These are phyloP conservation scores for Rhodamnia argentea DNA, from an alignment of 345 rosid genomes.

Conservation along the genomic window DNA sequence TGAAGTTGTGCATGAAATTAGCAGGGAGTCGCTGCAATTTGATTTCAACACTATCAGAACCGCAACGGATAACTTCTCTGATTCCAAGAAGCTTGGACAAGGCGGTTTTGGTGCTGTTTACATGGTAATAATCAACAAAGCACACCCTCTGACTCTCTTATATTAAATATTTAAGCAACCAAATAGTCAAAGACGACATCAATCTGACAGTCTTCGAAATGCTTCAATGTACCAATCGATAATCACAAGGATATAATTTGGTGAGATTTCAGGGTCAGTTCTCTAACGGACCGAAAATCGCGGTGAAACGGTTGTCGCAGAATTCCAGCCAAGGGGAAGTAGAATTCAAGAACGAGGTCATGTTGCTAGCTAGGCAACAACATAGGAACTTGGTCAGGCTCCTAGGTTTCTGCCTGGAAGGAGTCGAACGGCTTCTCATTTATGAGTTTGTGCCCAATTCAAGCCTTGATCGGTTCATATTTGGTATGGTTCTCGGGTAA, in stretches of 20 bases:
- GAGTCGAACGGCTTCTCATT: constrained; percentile 31
- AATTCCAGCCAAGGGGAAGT: constrained; percentile 27
- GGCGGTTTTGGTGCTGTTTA: constrained; percentile 21
- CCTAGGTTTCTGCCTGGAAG: constrained; percentile 27
- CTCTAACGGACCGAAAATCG: constrained; percentile 13
- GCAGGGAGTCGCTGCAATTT: constrained; percentile 5
- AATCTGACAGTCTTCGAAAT: background rate
- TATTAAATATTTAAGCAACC: background rate
- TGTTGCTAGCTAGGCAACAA: constrained; percentile 28
- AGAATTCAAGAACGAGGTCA: constrained; percentile 35
- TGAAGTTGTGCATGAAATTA: background rate
- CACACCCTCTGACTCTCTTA: background rate
- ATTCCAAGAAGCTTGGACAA: constrained; percentile 19
- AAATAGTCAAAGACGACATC: background rate
- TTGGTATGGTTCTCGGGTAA: constrained; percentile 7
- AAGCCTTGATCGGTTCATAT: constrained; percentile 32
- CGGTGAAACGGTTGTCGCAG: constrained; percentile 21
- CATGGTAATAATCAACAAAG: constrained; percentile 3
- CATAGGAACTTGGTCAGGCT: constrained; percentile 36
- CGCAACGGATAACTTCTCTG: constrained; percentile 12
- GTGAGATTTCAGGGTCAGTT: constrained; percentile 10
- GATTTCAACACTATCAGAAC: background rate
- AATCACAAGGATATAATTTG: background rate
- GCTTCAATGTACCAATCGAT: background rate
- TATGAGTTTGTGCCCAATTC: constrained; percentile 35